Evolutionary conservation across 1,284 basidiomycete genomes (phyloP).

Genomic region (Lignosus rhinocerotis): DNA sequence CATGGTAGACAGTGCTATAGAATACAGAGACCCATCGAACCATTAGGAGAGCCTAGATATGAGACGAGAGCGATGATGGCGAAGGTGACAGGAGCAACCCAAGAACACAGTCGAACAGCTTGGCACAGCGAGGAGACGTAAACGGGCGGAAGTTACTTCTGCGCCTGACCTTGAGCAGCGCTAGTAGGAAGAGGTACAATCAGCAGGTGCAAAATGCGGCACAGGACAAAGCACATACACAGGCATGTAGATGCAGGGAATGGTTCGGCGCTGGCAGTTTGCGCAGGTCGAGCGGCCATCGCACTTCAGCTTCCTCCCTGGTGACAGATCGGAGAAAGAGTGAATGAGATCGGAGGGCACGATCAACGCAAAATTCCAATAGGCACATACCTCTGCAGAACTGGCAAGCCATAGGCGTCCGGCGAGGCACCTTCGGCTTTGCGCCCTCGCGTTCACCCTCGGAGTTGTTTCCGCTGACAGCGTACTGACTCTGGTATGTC

Average conservation of each 20-base stretch:
- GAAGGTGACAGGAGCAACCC: neutral
- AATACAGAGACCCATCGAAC: constrained; percentile 7
- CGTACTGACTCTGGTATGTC: constrained; percentile 7
- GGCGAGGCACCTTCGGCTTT: constrained; percentile 26
- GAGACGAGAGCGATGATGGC: neutral
- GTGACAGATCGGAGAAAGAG: neutral
- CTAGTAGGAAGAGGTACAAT: neutral
- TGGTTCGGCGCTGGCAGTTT: constrained; percentile 33
- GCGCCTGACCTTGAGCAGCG: constrained; percentile 9
- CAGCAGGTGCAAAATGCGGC: neutral
- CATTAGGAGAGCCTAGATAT: constrained; percentile 15
- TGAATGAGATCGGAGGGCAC: constrained; percentile 2
- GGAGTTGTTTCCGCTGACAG: constrained; percentile 15
- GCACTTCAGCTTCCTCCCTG: constrained; percentile 36
- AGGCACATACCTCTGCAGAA: constrained; percentile 30
- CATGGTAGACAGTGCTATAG: constrained; percentile 10
- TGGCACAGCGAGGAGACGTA: constrained; percentile 6
- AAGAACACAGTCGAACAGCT: constrained; percentile 4
- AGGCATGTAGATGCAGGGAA: constrained; percentile 33
- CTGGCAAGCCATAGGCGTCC: constrained; percentile 33
- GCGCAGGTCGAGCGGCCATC: constrained; percentile 34
- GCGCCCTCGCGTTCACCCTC: constrained; percentile 19
- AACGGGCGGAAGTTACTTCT: constrained; percentile 2
- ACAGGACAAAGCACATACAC: constrained; percentile 27
- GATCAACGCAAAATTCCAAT: neutral